These are phyloP conservation scores for Aureobasidium sp. DNA, from an alignment of 2,329 filamentous ascomycete species.

Conservation along the genomic window DNA sequence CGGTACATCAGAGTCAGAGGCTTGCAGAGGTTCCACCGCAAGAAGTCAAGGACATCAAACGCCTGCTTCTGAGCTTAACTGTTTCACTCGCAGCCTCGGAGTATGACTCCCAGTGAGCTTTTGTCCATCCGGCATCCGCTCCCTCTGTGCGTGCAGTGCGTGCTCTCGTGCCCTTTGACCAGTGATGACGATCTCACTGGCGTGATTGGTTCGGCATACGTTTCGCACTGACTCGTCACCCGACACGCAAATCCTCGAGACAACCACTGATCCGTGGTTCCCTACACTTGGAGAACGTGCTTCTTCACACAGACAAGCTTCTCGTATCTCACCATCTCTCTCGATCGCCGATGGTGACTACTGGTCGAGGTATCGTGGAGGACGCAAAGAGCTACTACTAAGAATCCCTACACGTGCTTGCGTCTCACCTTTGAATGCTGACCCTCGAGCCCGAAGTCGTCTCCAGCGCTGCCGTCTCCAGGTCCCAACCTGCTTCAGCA, in stretches of 20 bases:
- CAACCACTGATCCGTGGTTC: slow-evolving; percentile 5
- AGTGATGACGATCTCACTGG: neutral
- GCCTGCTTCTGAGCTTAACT: slow-evolving; percentile 2
- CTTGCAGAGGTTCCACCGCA: neutral
- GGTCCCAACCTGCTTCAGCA: slow-evolving; percentile 53
- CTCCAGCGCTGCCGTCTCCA: slow-evolving; percentile 56
- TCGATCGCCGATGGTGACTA: slow-evolving; percentile 5
- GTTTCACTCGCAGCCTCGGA: neutral
- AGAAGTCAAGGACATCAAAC: neutral
- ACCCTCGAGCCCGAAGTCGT: slow-evolving; percentile 45
- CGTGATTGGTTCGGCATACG: slow-evolving; percentile 5
- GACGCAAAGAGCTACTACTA: neutral
- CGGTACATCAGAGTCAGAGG: neutral
- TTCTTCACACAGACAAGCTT: slow-evolving; percentile 4
- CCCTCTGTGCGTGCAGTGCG: neutral
- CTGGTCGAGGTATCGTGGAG: neutral
- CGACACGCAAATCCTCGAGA: slow-evolving; percentile 1
- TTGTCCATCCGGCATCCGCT: neutral
- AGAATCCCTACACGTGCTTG: neutral
- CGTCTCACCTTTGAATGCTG: neutral
- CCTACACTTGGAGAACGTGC: neutral
- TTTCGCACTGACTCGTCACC: slow-evolving; percentile 7
- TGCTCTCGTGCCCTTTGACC: neutral
- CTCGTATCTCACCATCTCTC: neutral
- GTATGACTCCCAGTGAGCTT: neutral